Evolutionary conservation across 2,329 filamentous ascomycete species (phyloP).

Genomic region (Plenodomus lindquistii): DNA sequence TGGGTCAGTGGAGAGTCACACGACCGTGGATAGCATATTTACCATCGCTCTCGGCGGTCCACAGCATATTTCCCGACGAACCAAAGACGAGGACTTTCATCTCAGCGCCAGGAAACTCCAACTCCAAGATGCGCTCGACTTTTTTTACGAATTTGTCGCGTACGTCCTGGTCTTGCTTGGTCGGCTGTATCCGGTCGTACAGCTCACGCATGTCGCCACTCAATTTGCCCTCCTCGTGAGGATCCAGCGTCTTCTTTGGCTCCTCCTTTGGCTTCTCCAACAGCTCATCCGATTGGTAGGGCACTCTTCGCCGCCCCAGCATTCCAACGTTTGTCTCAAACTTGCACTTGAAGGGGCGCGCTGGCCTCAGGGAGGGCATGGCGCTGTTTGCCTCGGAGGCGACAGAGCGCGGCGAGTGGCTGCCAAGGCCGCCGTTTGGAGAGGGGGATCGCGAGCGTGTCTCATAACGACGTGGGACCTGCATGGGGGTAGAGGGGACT

Average conservation of each 20-base stretch:
- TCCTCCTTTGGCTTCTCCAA: constrained; percentile 71
- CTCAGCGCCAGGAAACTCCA: constrained; percentile 87
- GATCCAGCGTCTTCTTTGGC: constrained; percentile 59
- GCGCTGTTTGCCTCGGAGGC: constrained; percentile 85
- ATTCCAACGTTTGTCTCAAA: constrained; percentile 82
- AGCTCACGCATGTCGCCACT: constrained; percentile 82
- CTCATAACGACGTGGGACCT: constrained; percentile 81
- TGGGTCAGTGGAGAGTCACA: background rate
- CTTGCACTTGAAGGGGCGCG: constrained; percentile 67
- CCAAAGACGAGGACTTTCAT: constrained; percentile 94
- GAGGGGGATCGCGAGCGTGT: constrained; percentile 79
- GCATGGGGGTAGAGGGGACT: constrained; percentile 89
- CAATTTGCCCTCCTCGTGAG: constrained; percentile 56
- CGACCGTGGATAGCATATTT: constrained; percentile 36
- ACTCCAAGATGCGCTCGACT: constrained; percentile 83
- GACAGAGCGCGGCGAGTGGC: constrained; percentile 85
- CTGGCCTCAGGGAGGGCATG: constrained; percentile 68
- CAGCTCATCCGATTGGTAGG: constrained; percentile 86
- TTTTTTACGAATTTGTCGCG: constrained; percentile 80
- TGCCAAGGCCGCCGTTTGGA: constrained; percentile 70
- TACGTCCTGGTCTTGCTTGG: constrained; percentile 74
- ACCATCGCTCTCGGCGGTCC: constrained; percentile 96
- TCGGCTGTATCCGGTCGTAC: constrained; percentile 84
- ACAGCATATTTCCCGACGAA: constrained; percentile 94
- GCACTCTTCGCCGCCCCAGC: constrained; percentile 82